Conservation (phyloP, 163 green algal genomes). For the Scenedesmus sp. region DNA sequence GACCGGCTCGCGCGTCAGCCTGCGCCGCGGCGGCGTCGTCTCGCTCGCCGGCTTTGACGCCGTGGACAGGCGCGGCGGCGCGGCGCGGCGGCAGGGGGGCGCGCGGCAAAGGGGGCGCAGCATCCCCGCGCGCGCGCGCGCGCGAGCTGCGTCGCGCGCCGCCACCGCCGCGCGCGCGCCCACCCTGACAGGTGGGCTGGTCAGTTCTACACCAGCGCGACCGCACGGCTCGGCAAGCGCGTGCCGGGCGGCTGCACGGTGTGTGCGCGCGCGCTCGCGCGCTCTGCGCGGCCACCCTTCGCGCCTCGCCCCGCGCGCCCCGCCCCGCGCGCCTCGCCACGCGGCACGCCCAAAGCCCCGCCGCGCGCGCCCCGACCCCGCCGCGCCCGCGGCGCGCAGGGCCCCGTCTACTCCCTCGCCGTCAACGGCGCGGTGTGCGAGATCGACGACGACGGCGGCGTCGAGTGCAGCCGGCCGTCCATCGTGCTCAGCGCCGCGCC, state of each 20-base stretch:
- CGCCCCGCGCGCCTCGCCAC: no score
- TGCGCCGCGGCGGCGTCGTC: no score
- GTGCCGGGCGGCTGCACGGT: conserved; percentile 25
- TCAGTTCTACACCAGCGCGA: conserved; percentile 8
- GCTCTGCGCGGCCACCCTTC: no score
- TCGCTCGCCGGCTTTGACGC: conserved; percentile 20
- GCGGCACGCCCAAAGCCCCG: no score
- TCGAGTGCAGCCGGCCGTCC: conserved; percentile 34
- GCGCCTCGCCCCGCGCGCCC: no score
- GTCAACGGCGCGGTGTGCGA: conserved; percentile 25
- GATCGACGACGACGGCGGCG: conserved; percentile 38
- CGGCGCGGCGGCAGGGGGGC: no score
- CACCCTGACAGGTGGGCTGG: conserved; percentile 26
- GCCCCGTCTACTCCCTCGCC: conserved; percentile 40
- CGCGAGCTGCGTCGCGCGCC: no score
- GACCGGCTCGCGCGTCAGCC: no score
- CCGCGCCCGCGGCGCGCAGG: conserved; percentile 2
- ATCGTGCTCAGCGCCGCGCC: neutral
- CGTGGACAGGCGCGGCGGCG: conserved; percentile 26
- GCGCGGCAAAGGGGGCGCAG: no score
- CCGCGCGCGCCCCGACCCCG: neutral
- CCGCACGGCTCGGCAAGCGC: neutral
- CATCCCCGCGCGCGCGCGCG: no score
- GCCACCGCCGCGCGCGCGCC: no score
- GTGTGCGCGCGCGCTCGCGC: no score